Evolutionary conservation across 2,329 filamentous ascomycete species (phyloP).

Genomic region (Penicillium sp.): DNA sequence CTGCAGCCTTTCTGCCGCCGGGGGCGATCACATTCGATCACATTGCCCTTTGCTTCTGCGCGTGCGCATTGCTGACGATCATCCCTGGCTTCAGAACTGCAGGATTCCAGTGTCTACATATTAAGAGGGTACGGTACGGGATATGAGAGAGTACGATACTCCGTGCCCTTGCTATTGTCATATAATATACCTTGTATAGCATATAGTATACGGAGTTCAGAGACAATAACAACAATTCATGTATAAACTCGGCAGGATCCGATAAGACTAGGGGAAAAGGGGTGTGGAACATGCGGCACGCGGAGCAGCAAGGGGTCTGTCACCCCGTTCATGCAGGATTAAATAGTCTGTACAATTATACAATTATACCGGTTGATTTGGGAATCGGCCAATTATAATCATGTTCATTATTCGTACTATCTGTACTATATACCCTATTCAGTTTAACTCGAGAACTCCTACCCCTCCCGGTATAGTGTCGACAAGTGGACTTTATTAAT

Average conservation of each 20-base stretch:
- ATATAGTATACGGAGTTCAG: no score
- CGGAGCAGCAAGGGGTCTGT: slow-evolving; percentile 31
- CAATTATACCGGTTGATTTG: neutral
- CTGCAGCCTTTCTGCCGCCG: slow-evolving; percentile 19
- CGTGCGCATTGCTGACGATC: slow-evolving; percentile 19
- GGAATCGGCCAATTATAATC: slow-evolving; percentile 1
- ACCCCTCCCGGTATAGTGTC: slow-evolving; percentile 1
- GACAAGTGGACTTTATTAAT: neutral
- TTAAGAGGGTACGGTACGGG: slow-evolving; percentile 1
- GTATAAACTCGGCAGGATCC: slow-evolving; percentile 4
- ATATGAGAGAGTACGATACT: no score
- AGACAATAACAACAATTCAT: no score
- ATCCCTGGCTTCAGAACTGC: slow-evolving; percentile 19
- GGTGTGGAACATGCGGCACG: slow-evolving; percentile 32
- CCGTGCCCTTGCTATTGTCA: neutral
- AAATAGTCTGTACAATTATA: slow-evolving; percentile 16
- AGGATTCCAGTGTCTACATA: slow-evolving; percentile 15
- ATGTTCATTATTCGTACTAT: neutral
- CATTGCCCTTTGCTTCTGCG: slow-evolving; percentile 7
- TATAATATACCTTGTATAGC: neutral
- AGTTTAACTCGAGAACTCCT: neutral
- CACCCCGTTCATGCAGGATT: slow-evolving; percentile 24
- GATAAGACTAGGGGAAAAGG: slow-evolving; percentile 4
- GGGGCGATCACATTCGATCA: slow-evolving; percentile 19
- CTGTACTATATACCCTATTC: neutral